Conservation (phyloP, 2,329 filamentous ascomycete species). For the Aspergillus sojae region DNA sequence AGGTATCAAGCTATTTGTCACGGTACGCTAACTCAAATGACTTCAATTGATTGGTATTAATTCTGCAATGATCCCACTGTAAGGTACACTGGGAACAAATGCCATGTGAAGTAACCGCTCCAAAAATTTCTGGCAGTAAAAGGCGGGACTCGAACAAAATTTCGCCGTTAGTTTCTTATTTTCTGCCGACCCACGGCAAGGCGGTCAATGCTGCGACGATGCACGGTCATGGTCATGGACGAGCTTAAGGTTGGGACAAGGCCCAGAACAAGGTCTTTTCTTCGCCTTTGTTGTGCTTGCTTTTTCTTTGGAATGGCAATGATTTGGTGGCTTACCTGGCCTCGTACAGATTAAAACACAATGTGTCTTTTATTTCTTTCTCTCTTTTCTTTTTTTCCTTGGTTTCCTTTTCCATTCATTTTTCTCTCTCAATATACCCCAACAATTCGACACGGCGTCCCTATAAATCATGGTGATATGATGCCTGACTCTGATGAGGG, state of each 20-base stretch:
- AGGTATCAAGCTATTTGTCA: not conserved
- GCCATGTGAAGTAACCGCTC: not conserved
- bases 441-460: not conserved
- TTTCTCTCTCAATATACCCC: not conserved
- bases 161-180: not conserved
- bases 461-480: not conserved
- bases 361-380: not conserved
- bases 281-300: not conserved
- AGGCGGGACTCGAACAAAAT: slow-evolving; percentile 10
- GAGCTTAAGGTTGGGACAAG: not conserved
- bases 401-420: not conserved
- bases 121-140: slow-evolving; percentile 22
- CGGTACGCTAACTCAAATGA: not conserved
- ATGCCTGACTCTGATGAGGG: too few species aligned
- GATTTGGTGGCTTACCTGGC: not conserved
- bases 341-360: not conserved
- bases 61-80: not conserved
- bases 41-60: not conserved
- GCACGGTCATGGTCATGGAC: not conserved
- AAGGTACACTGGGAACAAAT: not conserved
- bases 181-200: slow-evolving; percentile 5
- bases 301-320: not conserved
- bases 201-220: slow-evolving; percentile 1
- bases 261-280: not conserved
- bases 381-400: not conserved